Conservation (phyloP, 768 basidiomycete genomes). For the Agaricus bisporus region DNA sequence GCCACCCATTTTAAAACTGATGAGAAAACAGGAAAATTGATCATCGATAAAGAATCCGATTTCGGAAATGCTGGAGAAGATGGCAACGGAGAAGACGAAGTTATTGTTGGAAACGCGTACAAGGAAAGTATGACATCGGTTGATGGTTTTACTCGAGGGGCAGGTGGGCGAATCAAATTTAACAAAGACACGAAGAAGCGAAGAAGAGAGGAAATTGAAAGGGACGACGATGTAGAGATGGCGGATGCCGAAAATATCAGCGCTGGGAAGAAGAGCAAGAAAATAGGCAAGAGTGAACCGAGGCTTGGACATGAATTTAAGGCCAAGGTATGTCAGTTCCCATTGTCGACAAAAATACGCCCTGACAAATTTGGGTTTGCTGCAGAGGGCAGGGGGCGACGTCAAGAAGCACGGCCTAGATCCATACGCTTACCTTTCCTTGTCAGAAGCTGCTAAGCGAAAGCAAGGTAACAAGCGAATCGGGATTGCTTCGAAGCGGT, state of each 20-base stretch:
- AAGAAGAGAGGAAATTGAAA: constrained; percentile 50
- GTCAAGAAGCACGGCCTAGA: constrained; percentile 82
- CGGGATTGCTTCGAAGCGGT: constrained; percentile 62
- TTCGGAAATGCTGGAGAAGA: constrained; percentile 35
- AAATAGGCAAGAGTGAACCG: constrained; percentile 32
- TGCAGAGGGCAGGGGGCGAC: constrained; percentile 91
- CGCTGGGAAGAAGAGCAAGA: constrained; percentile 47
- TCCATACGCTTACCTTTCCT: constrained; percentile 87
- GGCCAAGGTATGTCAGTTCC: constrained; percentile 66
- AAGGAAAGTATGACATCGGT: constrained; percentile 75
- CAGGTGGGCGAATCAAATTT: constrained; percentile 84
- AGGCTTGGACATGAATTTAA: constrained; percentile 86
- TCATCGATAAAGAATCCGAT: constrained; percentile 58
- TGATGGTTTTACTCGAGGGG: constrained; percentile 85
- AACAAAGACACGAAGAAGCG: constrained; percentile 97
- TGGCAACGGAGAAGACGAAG: constrained; percentile 26
- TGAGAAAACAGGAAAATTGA: constrained; percentile 72
- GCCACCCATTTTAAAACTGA: constrained; percentile 85
- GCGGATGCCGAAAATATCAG: constrained; percentile 54
- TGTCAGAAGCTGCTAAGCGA: constrained; percentile 78
- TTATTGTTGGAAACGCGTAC: constrained; percentile 75
- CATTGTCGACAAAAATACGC: not conserved
- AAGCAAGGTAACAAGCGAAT: constrained; percentile 34
- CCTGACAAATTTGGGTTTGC: not conserved
- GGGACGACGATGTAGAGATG: constrained; percentile 50